These are phyloP conservation scores for Didymosphaeria variabile DNA, from an alignment of 2,329 filamentous ascomycete genomes.

Conservation along the genomic window DNA sequence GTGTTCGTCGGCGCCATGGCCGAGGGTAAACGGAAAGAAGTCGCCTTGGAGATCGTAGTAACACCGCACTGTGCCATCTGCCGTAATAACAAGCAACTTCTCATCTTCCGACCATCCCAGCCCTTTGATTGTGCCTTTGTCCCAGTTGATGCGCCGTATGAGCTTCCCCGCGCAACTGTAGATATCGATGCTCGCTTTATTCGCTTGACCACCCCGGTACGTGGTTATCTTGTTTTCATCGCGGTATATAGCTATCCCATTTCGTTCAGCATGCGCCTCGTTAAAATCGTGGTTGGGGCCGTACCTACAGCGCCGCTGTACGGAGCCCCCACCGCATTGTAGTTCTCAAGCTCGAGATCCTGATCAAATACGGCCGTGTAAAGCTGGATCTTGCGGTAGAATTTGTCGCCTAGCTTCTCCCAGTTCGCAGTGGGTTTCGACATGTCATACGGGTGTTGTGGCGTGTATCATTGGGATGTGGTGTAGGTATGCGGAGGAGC, in stretches of 20 bases:
- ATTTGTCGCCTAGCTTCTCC: slow-evolving; percentile 91
- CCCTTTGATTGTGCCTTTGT: slow-evolving; percentile 85
- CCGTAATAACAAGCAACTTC: slow-evolving; percentile 84
- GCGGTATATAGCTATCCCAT: slow-evolving; percentile 78
- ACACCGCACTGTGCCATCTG: slow-evolving; percentile 89
- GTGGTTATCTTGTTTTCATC: slow-evolving; percentile 86
- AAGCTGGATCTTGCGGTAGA: slow-evolving; percentile 93
- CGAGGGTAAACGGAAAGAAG: slow-evolving; percentile 92
- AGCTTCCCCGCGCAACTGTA: slow-evolving; percentile 93
- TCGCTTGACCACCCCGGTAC: slow-evolving; percentile 74
- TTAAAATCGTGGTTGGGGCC: neutral
- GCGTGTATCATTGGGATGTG: slow-evolving; percentile 20
- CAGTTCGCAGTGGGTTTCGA: slow-evolving; percentile 82
- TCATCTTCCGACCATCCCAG: slow-evolving; percentile 98
- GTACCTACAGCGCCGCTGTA: slow-evolving; percentile 93
- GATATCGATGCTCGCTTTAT: slow-evolving; percentile 88
- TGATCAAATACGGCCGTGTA: slow-evolving; percentile 94
- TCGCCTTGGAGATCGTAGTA: slow-evolving; percentile 93
- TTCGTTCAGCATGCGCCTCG: slow-evolving; percentile 41
- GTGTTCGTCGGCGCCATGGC: slow-evolving; percentile 85
- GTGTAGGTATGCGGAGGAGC: slow-evolving; percentile 16
- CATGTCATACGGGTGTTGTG: slow-evolving; percentile 35
- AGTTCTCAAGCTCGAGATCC: slow-evolving; percentile 94
- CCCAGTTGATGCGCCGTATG: slow-evolving; percentile 86
- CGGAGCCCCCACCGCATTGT: slow-evolving; percentile 87